Evolutionary conservation across 2,329 filamentous ascomycete species (phyloP), one percentile per base, ranked within the genome.

Genomic region (Nannizziopsis barbatae): DNA sequence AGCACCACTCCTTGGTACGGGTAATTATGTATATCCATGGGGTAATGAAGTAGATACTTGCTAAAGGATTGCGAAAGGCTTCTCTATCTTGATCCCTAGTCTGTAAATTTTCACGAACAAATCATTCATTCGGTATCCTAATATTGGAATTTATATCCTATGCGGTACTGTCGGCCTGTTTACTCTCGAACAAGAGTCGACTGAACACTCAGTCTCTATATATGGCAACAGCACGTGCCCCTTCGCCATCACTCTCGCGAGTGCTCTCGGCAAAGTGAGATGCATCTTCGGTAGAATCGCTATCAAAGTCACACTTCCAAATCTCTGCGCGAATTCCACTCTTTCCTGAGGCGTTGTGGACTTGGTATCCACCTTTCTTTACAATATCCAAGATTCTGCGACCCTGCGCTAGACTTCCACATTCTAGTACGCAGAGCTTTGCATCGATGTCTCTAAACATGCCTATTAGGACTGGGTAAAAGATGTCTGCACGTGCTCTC

Each of bases 341-440:
- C 22, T 4, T 20, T 20, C 2, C n/a, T 15, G 9, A 2, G 35
- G 14, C n/a, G 2, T 10, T 8, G 9, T 3, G 32, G 12, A 12
- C 3, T 27, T n/a, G 30, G 2, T 3, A 32, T 3, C 8, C 15
- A 11, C 42, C 32, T 17, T 40, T 40, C 17, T 43, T 47, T 15
- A 47, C 30, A n/a, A 46, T 55, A 49, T 2, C 39, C 20, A 36
- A 49, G 14, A 68, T 61, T 32, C 65, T 60, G 27, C 50, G 42
- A 8, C 64, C 65, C 42, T 68, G 66, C 30, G 40, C 35, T 18
- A 50, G 49, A 53, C 62, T 61, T 4, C 66, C 66, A 50, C 66
- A 68, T 50, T 68, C 66, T 9, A 68, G 47, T 6, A 68, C 58
- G 1, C 58, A 57, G 9, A 67, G 45, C 32, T 56, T 59, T 2